phyloP scores from a whole-genome alignment of 1,284 basidiomycete genomes.

The Leccinum solheimii region DNA sequence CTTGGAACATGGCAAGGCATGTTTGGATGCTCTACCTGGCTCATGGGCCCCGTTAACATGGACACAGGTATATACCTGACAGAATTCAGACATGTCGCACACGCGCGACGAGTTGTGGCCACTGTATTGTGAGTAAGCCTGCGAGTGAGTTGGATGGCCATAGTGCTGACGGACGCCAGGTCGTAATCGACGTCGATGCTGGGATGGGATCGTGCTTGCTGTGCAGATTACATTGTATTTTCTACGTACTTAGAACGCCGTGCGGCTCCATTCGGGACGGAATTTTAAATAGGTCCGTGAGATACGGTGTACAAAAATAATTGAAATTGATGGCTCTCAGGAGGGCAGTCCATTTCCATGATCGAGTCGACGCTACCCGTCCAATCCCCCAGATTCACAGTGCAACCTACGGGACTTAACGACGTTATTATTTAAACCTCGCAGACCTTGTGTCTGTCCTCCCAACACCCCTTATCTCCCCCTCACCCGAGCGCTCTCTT shows the following conservation, averaged over 20 bases:
- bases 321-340: constrained; percentile 19
- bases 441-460: neutral
- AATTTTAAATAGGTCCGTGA: constrained; percentile 25
- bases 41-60: constrained; percentile 2
- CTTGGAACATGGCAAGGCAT: constrained; percentile 91
- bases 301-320: constrained; percentile 21
- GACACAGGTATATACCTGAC: constrained; percentile 74
- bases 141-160: neutral
- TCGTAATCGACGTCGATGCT: constrained; percentile 7
- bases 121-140: constrained; percentile 66
- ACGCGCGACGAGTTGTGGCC: constrained; percentile 74
- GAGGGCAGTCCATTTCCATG: constrained; percentile 4
- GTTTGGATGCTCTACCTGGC: constrained; percentile 8
- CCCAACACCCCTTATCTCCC: neutral
- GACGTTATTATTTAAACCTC: neutral
- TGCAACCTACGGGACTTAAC: neutral
- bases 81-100: constrained; percentile 72
- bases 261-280: constrained; percentile 16
- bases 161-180: constrained; percentile 10
- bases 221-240: constrained; percentile 3
- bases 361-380: neutral
- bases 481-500: neutral
- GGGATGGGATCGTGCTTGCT: neutral
- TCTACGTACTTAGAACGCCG: constrained; percentile 11
- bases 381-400: neutral